Percentiles rank a stretch among this genome's conserved stretches.
Conservation (phyloP, 164 flowering plant species). For the Magnolia changhungtana region DNA sequence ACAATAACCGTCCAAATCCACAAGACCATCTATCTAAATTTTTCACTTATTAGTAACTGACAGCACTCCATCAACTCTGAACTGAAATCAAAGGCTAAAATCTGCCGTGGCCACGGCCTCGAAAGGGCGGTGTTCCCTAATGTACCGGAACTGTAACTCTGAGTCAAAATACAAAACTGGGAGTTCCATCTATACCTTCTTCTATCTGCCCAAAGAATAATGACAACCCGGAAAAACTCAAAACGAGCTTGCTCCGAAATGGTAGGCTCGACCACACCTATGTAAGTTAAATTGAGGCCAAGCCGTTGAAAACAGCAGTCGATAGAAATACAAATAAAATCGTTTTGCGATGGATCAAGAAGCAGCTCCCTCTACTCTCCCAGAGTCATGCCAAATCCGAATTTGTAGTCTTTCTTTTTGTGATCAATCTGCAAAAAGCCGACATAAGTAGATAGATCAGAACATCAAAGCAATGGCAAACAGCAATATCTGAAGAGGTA, state of each 20-base stretch:
- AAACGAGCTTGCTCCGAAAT: conserved; percentile 2
- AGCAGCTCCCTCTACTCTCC: conserved; percentile 43
- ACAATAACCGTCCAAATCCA: no score
- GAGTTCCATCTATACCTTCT: conserved; percentile 7
- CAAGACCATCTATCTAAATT: no score
- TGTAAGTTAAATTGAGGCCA: background rate
- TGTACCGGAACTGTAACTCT: conserved; percentile 2
- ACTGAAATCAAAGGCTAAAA: background rate
- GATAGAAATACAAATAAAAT: background rate
- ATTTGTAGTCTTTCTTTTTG: conserved; percentile 90
- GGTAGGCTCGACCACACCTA: background rate
- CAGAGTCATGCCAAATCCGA: conserved; percentile 85
- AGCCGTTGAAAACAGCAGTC: conserved; percentile 1
- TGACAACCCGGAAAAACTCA: conserved; percentile 2
- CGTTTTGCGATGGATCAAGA: background rate
- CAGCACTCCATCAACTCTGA: background rate
- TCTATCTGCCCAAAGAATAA: background rate
- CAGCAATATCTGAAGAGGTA: background rate
- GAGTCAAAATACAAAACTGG: conserved; percentile 11
- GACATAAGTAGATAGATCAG: background rate
- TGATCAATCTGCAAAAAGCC: conserved; percentile 72
- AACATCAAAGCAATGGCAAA: background rate
- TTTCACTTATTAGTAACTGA: background rate
- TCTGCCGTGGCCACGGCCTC: background rate
- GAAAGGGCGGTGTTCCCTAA: background rate